Evolutionary conservation across 306 rosid genomes (phyloP).

Genomic region (Biancaea sappan): DNA sequence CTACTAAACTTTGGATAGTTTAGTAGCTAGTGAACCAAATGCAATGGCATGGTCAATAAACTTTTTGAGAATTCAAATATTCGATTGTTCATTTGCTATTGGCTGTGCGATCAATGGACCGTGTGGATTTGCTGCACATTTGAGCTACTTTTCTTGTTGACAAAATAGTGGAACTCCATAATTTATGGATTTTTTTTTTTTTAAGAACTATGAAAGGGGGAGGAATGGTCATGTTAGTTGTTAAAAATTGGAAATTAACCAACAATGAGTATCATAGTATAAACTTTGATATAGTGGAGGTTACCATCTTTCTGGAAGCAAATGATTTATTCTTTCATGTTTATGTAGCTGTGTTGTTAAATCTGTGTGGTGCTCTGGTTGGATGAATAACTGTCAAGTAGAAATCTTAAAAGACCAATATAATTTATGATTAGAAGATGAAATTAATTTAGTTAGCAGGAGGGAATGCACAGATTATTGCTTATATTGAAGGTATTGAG

Average conservation of each 20-base stretch:
- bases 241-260: conserved; percentile 2
- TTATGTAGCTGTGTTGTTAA: neutral
- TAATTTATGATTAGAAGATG: conserved; percentile 7
- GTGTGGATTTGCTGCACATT: conserved; percentile 16
- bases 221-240: neutral
- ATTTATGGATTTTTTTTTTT: neutral
- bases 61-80: neutral
- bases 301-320: neutral
- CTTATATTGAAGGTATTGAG: neutral
- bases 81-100: neutral
- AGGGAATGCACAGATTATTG: conserved; percentile 13
- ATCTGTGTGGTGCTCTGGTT: neutral
- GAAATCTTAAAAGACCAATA: neutral
- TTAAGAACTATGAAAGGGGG: conserved; percentile 3
- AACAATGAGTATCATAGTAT: neutral
- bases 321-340: neutral
- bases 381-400: conserved; percentile 9
- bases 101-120: neutral
- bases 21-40: neutral
- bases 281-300: neutral
- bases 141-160: neutral
- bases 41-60: neutral
- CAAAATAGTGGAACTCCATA: neutral
- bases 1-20: neutral
- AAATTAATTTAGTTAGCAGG: conserved; percentile 9